A percentile compares a stretch with the other conserved stretches of the same genome.
Conservation (phyloP, 2,329 filamentous ascomycete genomes). For the Alternaria viburni region DNA sequence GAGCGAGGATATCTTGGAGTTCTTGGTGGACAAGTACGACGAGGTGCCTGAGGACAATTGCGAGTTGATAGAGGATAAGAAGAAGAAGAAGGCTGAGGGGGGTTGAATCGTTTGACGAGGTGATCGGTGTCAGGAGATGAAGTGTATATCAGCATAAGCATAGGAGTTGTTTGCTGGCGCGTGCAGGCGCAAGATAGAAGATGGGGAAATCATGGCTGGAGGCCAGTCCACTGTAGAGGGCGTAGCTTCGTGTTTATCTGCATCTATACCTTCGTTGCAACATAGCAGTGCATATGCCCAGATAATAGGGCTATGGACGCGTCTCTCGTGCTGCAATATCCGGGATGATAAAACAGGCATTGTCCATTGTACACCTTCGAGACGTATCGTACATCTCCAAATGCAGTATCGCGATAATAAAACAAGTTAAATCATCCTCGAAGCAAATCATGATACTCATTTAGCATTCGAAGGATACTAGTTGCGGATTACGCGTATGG, state of each 20-base stretch:
- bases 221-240: background rate
- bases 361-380: background rate
- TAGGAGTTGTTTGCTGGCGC: background rate
- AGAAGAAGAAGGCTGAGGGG: conserved; percentile 69
- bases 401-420: too few relatives aligned
- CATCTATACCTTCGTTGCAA: background rate
- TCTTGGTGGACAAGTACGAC: conserved; percentile 85
- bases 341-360: background rate
- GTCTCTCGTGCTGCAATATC: background rate
- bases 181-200: background rate
- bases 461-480: background rate
- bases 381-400: too few relatives aligned
- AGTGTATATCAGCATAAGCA: conserved; percentile 1
- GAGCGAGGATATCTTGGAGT: conserved; percentile 92
- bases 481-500: background rate
- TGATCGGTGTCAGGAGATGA: background rate
- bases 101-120: conserved; percentile 8
- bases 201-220: background rate
- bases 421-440: background rate
- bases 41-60: conserved; percentile 94
- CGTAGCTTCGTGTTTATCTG: background rate
- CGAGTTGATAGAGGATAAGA: conserved; percentile 93
- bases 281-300: background rate
- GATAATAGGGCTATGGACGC: background rate
- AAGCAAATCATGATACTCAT: background rate